phyloP scores from a whole-genome alignment of 306 rosid species.

The Luffa acutangula region DNA sequence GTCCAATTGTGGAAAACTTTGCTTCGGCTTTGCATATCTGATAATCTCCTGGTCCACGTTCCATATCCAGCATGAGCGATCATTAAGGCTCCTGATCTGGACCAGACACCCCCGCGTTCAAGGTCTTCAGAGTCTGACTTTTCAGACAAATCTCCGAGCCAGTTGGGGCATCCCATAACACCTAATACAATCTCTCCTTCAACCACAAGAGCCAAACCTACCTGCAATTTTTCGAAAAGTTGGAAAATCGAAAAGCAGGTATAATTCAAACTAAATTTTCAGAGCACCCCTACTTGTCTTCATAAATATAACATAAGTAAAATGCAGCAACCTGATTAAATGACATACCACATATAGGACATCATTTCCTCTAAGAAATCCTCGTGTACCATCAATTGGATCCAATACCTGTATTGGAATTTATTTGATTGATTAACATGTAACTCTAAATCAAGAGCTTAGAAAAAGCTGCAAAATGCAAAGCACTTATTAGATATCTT shows the following conservation, averaged over 20 bases:
- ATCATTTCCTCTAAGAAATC: slow-evolving; percentile 49
- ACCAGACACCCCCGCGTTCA: slow-evolving; percentile 18
- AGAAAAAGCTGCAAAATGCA: slow-evolving; percentile 2
- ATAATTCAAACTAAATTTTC: background rate
- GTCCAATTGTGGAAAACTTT: slow-evolving; percentile 40
- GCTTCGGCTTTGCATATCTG: slow-evolving; percentile 13
- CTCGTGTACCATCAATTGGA: slow-evolving; percentile 87
- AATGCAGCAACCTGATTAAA: background rate
- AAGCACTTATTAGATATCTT: background rate
- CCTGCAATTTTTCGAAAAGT: slow-evolving; percentile 31
- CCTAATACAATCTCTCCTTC: slow-evolving; percentile 67
- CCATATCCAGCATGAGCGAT: slow-evolving; percentile 70
- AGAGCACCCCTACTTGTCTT: background rate
- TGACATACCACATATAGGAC: slow-evolving; percentile 65
- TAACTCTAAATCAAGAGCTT: slow-evolving; percentile 8
- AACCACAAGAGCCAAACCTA: slow-evolving; percentile 87
- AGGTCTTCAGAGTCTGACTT: slow-evolving; percentile 23
- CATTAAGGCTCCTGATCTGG: slow-evolving; percentile 58
- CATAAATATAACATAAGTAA: background rate
- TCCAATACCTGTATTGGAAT: slow-evolving; percentile 62
- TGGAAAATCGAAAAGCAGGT: background rate
- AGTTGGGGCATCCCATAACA: slow-evolving; percentile 92
- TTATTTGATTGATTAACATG: background rate
- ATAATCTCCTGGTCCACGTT: slow-evolving; percentile 55
- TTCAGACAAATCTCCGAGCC: slow-evolving; percentile 37